Evolutionary conservation across 768 basidiomycete species (phyloP).

Genomic region (Boletus coccyginus): DNA sequence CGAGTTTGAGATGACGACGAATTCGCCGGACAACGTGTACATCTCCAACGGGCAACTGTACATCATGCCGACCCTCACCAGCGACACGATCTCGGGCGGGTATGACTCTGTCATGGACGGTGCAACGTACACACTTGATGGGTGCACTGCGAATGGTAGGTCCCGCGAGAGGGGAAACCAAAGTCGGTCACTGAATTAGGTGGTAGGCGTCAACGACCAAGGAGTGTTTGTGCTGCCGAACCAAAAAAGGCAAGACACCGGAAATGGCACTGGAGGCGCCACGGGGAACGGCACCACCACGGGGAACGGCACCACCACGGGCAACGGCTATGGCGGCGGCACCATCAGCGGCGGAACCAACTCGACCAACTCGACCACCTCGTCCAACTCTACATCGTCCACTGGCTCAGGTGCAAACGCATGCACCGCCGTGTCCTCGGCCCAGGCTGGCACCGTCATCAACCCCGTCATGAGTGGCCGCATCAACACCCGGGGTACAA

Average conservation of each 20-base stretch:
- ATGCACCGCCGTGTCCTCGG: slow-evolving; percentile 45
- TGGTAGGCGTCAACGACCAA: slow-evolving; percentile 14
- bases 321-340: background rate
- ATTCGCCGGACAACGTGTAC: slow-evolving; percentile 38
- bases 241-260: slow-evolving; percentile 29
- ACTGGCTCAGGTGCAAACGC: slow-evolving; percentile 9
- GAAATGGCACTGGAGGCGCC: slow-evolving; percentile 1
- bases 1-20: slow-evolving; percentile 58
- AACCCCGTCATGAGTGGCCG: slow-evolving; percentile 56
- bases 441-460: slow-evolving; percentile 35
- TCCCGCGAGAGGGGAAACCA: background rate
- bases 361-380: slow-evolving; percentile 21
- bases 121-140: slow-evolving; percentile 34
- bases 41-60: slow-evolving; percentile 50
- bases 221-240: slow-evolving; percentile 22
- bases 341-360: slow-evolving; percentile 14
- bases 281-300: slow-evolving; percentile 3
- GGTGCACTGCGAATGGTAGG: slow-evolving; percentile 29
- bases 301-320: slow-evolving; percentile 8
- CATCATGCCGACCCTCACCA: slow-evolving; percentile 59
- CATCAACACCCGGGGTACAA: slow-evolving; percentile 47
- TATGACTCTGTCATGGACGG: slow-evolving; percentile 40
- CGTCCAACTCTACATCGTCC: slow-evolving; percentile 21
- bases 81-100: slow-evolving; percentile 41
- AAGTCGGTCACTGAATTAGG: background rate